Evolutionary conservation across 306 rosid genomes (phyloP).

Genomic region (cucumber (Cucumis sativus)): DNA sequence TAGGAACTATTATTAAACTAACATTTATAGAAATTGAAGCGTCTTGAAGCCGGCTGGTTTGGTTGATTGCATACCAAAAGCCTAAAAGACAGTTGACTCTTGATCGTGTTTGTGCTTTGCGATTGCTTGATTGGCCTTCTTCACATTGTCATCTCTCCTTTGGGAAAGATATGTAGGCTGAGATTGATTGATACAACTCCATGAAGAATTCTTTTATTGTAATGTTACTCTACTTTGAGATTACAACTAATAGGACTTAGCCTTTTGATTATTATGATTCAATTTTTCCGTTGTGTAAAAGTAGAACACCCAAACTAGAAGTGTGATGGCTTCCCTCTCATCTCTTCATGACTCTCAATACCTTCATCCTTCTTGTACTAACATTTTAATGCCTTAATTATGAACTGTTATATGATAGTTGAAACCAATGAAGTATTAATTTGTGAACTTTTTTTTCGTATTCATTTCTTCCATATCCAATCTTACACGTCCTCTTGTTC

Average conservation of each 20-base stretch:
- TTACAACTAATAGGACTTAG: not conserved
- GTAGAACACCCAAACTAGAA: not conserved
- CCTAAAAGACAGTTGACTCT: slow-evolving; percentile 24
- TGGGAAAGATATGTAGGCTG: not conserved
- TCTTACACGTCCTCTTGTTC: not conserved
- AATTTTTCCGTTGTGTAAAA: slow-evolving; percentile 4
- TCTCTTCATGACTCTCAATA: not conserved
- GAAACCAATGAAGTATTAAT: not conserved
- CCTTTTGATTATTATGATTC: not conserved
- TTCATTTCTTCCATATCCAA: not conserved
- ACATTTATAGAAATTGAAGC: not conserved
- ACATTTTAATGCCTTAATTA: not conserved
- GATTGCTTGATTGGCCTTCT: slow-evolving; percentile 13
- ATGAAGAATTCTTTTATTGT: not conserved
- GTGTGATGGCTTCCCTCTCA: not conserved
- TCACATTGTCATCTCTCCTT: slow-evolving; percentile 9
- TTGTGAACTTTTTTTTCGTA: not conserved
- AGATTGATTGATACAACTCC: not conserved
- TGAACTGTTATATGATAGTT: not conserved
- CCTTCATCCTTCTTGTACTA: not conserved
- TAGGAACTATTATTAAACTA: not conserved
- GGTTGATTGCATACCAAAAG: not conserved
- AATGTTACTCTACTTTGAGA: not conserved
- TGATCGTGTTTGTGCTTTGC: slow-evolving; percentile 13
- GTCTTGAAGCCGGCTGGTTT: slow-evolving; percentile 6